A percentile compares a stretch with the other conserved stretches of the same genome.
phyloP scores from a whole-genome alignment of 2,329 filamentous ascomycete genomes.

The Aspergillus flavus region DNA sequence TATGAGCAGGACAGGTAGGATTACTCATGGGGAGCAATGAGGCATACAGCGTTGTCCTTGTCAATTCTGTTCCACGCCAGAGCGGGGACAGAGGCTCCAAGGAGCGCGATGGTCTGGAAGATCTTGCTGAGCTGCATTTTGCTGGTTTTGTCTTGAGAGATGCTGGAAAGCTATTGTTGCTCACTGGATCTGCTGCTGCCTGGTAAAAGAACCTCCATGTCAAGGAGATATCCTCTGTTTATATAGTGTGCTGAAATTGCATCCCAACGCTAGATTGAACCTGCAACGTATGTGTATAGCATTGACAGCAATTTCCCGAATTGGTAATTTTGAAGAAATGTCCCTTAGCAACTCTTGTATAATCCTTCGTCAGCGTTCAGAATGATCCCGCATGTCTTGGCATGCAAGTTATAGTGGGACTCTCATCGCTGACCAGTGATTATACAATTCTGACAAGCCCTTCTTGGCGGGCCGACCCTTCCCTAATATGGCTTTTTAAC shows the following conservation, averaged over 20 bases:
- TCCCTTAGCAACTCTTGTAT: slow-evolving; percentile 1
- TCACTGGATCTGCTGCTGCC: neutral
- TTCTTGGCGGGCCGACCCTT: neutral
- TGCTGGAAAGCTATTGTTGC: neutral
- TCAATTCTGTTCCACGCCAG: slow-evolving; percentile 31
- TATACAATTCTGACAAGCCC: neutral
- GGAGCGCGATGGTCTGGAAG: slow-evolving; percentile 31
- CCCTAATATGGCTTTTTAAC: neutral
- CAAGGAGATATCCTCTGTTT: neutral
- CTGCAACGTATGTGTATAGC: neutral
- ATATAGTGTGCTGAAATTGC: neutral
- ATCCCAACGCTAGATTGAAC: neutral
- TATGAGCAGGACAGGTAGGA: neutral
- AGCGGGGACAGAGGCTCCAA: slow-evolving; percentile 22
- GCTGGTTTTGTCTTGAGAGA: neutral
- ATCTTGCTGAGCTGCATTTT: slow-evolving; percentile 12
- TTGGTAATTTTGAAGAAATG: neutral
- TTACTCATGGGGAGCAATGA: neutral
- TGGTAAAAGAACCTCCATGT: neutral
- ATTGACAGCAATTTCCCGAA: neutral
- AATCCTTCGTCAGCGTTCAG: neutral
- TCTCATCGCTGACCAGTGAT: neutral
- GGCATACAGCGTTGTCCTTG: slow-evolving; percentile 28
- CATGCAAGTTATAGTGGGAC: neutral
- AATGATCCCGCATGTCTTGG: neutral